Evolutionary conservation across 257 asterid genomes (phyloP).

Genomic region (Solanum medicagineum): DNA sequence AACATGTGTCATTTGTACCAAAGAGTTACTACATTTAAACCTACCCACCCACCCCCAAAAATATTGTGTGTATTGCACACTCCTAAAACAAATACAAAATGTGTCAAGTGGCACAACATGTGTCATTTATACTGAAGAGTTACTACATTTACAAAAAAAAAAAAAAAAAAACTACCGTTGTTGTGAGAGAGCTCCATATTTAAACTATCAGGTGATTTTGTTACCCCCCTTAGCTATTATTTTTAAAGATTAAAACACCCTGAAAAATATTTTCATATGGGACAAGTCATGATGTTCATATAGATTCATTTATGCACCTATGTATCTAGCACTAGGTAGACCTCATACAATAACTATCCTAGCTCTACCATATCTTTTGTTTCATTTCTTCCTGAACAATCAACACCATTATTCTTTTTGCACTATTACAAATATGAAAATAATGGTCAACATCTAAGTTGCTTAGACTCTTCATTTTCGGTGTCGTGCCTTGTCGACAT

Average conservation of each 20-base stretch:
- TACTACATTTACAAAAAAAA: background rate
- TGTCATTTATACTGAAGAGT: background rate
- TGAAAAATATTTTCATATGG: no score
- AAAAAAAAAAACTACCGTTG: background rate
- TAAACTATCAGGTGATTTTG: background rate
- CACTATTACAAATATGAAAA: background rate
- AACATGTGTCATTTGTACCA: background rate
- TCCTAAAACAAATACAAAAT: background rate
- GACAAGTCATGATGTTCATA: background rate
- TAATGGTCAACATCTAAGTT: background rate
- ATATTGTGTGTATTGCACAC: background rate
- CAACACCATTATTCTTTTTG: background rate
- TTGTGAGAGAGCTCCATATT: background rate
- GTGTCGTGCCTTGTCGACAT: no score
- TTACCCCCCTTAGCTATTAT: background rate
- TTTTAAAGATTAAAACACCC: background rate
- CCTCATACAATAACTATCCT: no score
- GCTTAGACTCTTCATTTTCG: no score
- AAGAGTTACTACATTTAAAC: background rate
- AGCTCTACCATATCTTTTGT: no score
- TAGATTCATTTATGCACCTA: background rate
- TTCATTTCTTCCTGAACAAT: background rate
- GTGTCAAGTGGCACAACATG: background rate
- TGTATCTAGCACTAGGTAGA: no score
- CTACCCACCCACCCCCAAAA: no score